Percentiles rank a stretch among this genome's conserved stretches.
Evolutionary conservation across 768 basidiomycete genomes (phyloP).

Genomic region (Podaxis carcinomalis): DNA sequence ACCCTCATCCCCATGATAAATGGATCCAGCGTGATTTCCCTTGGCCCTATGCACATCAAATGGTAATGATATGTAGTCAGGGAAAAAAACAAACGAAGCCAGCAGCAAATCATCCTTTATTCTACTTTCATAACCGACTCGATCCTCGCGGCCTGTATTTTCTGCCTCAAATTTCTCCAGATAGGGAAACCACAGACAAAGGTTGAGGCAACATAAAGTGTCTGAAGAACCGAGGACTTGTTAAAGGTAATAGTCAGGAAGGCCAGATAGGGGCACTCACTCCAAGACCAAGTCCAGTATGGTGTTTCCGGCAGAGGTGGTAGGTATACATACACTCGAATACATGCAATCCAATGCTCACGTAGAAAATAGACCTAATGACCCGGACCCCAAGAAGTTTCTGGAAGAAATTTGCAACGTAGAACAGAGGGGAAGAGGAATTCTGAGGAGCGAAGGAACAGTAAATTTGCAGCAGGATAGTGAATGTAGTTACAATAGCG

Average conservation of each 20-base stretch:
- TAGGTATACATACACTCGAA: slow-evolving; percentile 46
- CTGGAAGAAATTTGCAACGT: slow-evolving; percentile 28
- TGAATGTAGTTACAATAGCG: slow-evolving; percentile 18
- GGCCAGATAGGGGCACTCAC: slow-evolving; percentile 19
- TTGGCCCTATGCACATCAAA: too few species aligned
- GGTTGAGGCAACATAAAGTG: slow-evolving; percentile 46
- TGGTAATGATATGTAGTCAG: too few species aligned
- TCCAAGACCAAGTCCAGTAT: slow-evolving; percentile 37
- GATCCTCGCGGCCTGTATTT: slow-evolving; percentile 66
- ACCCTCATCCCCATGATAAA: too few species aligned
- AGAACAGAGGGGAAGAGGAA: slow-evolving; percentile 24
- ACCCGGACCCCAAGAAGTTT: slow-evolving; percentile 24
- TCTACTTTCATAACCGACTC: slow-evolving; percentile 78
- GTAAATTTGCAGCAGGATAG: slow-evolving; percentile 30
- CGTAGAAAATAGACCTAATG: slow-evolving; percentile 29
- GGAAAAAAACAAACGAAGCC: too few species aligned
- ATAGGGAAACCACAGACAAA: slow-evolving; percentile 53
- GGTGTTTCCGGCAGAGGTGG: slow-evolving; percentile 45
- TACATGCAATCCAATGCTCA: slow-evolving; percentile 32
- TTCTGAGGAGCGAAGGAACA: slow-evolving; percentile 20
- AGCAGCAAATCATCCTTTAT: slow-evolving; percentile 18
- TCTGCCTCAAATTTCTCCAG: slow-evolving; percentile 47
- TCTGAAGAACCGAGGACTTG: slow-evolving; percentile 29
- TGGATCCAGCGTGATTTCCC: too few species aligned
- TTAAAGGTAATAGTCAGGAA: not conserved